phyloP scores from a whole-genome alignment of 2,329 filamentous ascomycete genomes.

The Verticillium alfalfae region DNA sequence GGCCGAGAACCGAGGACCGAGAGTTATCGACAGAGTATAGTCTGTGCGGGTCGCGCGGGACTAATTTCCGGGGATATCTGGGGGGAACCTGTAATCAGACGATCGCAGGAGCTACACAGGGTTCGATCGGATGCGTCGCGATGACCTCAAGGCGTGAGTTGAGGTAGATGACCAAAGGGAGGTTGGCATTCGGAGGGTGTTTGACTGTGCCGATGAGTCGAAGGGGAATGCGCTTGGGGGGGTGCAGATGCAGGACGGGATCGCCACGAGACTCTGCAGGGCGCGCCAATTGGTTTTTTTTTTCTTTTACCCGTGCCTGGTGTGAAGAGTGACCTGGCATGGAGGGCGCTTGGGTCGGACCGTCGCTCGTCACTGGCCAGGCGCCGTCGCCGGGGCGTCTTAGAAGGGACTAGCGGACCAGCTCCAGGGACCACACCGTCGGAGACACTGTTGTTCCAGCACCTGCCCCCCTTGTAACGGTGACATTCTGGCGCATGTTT shows the following conservation, averaged over 20 bases:
- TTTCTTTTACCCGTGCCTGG: not conserved
- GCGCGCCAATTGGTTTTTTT: not conserved
- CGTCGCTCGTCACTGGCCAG: not conserved
- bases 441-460: not conserved
- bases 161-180: not conserved
- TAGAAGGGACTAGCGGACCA: not conserved
- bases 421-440: not conserved
- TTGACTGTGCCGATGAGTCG: not conserved
- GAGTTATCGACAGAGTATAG: not conserved
- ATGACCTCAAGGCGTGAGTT: not conserved
- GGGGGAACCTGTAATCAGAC: not conserved
- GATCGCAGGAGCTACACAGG: not conserved
- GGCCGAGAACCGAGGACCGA: not conserved
- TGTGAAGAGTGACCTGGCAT: not conserved
- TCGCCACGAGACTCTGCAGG: not conserved
- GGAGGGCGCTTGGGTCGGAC: not conserved
- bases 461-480: not conserved
- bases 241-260: not conserved
- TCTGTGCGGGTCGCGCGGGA: not conserved
- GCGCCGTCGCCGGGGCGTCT: too few species aligned
- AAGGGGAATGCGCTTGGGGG: not conserved
- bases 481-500: not conserved
- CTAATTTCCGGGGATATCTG: not conserved
- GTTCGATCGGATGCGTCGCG: not conserved
- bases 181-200: not conserved